Evolutionary conservation across 805 yeast genomes (phyloP).

Genomic region (Dipodascus albidus): DNA sequence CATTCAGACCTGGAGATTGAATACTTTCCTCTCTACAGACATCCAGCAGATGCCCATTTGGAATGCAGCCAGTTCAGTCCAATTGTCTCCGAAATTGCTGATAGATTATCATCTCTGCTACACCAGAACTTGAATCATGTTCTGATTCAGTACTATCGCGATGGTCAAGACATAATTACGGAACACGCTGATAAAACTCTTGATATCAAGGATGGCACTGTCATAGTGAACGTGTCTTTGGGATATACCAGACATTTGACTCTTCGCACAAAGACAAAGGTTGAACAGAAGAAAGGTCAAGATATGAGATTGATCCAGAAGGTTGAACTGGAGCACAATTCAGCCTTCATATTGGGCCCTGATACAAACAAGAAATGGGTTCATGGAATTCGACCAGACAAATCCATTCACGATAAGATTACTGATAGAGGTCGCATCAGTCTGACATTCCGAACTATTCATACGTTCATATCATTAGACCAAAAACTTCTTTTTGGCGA

Average conservation of each 20-base stretch:
- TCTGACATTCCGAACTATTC: neutral
- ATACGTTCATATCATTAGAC: neutral
- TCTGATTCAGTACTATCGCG: constrained; percentile 13
- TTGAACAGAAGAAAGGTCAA: neutral
- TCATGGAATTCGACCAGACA: constrained; percentile 10
- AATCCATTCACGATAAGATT: neutral
- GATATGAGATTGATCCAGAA: constrained; percentile 6
- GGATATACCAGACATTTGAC: constrained; percentile 12
- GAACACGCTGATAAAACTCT: constrained; percentile 16
- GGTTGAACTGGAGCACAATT: constrained; percentile 9
- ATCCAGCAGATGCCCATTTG: constrained; percentile 11
- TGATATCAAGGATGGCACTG: constrained; percentile 14
- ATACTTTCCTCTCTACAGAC: constrained; percentile 10
- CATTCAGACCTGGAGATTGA: neutral
- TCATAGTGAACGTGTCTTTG: constrained; percentile 11
- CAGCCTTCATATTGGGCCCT: constrained; percentile 9
- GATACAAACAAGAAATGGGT: constrained; percentile 12
- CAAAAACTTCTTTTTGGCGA: neutral
- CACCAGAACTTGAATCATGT: constrained; percentile 11
- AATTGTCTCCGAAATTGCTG: neutral
- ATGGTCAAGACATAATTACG: constrained; percentile 12
- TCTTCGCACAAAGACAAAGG: constrained; percentile 6
- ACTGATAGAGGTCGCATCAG: neutral
- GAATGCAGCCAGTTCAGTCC: constrained; percentile 1
- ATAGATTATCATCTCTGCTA: neutral